Percentiles rank a stretch among this genome's conserved stretches.
These are phyloP conservation scores for Lachancea kluyveri DNA, from an alignment of 805 yeast genomes.

Conservation along the genomic window DNA sequence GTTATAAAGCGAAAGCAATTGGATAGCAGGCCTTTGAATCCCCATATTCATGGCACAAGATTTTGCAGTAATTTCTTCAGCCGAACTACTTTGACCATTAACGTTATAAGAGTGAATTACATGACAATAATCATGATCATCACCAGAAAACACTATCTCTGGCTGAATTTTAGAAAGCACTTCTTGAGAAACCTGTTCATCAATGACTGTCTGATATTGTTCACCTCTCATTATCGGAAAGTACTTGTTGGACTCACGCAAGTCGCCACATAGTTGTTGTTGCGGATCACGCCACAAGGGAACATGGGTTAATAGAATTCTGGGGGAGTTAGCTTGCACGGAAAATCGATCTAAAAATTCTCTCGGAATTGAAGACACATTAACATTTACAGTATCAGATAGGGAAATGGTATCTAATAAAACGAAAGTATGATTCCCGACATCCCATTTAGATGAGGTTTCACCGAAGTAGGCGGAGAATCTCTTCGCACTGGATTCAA, in stretches of 20 bases:
- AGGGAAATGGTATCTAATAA: slow-evolving; percentile 79
- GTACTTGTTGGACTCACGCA: slow-evolving; percentile 57
- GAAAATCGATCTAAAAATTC: slow-evolving; percentile 43
- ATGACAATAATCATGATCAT: slow-evolving; percentile 95
- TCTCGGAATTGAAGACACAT: slow-evolving; percentile 42
- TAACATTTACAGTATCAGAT: slow-evolving; percentile 48
- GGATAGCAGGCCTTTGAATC: slow-evolving; percentile 76
- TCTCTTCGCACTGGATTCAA: slow-evolving; percentile 48
- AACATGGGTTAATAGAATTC: slow-evolving; percentile 76
- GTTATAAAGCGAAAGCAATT: slow-evolving; percentile 62
- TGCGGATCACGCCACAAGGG: slow-evolving; percentile 72
- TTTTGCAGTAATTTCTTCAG: slow-evolving; percentile 82
- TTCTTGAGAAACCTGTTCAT: slow-evolving; percentile 48
- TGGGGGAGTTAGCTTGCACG: slow-evolving; percentile 38
- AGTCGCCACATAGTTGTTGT: slow-evolving; percentile 63
- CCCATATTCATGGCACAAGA: slow-evolving; percentile 94
- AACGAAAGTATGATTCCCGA: slow-evolving; percentile 67
- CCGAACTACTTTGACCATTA: slow-evolving; percentile 22
- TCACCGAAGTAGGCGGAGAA: slow-evolving; percentile 73
- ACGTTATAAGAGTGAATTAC: slow-evolving; percentile 43
- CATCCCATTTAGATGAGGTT: slow-evolving; percentile 43
- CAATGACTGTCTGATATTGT: slow-evolving; percentile 89
- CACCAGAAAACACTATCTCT: slow-evolving; percentile 74
- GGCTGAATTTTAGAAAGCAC: slow-evolving; percentile 61
- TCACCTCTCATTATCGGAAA: slow-evolving; percentile 71